Evolutionary conservation across 2,329 filamentous ascomycete genomes (phyloP).

Genomic region (Chrysosphaeria jannelii): DNA sequence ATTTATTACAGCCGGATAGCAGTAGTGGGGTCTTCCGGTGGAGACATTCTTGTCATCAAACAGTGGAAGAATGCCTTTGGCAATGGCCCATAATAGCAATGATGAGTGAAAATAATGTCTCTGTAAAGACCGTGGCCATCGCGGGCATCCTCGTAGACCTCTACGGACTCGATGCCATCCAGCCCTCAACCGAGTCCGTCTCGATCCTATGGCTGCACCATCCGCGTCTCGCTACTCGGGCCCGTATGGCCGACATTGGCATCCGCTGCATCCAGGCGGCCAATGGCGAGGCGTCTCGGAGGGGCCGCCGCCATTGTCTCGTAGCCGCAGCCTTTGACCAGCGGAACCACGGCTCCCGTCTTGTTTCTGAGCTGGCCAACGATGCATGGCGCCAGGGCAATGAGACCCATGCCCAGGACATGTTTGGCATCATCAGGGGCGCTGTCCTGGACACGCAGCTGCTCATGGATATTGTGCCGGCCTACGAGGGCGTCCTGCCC

Average conservation of each 20-base stretch:
- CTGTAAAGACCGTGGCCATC: too few species aligned
- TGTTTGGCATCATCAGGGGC: slow-evolving; percentile 50
- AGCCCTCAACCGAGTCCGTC: slow-evolving; percentile 18
- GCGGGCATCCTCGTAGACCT: slow-evolving; percentile 52
- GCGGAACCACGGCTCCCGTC: slow-evolving; percentile 60
- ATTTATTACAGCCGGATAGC: too few species aligned
- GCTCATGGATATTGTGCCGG: slow-evolving; percentile 40
- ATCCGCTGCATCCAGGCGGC: slow-evolving; percentile 36
- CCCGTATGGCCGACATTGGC: slow-evolving; percentile 48
- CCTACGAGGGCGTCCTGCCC: slow-evolving; percentile 1
- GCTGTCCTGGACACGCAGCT: slow-evolving; percentile 46
- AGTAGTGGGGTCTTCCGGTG: too few species aligned
- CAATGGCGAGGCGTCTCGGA: slow-evolving; percentile 12
- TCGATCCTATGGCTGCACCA: slow-evolving; percentile 83
- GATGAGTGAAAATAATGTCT: too few species aligned
- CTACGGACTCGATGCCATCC: slow-evolving; percentile 50
- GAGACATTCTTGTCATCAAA: too few species aligned
- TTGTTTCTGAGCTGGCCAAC: slow-evolving; percentile 38
- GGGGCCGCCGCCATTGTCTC: slow-evolving; percentile 12
- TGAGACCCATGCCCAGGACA: slow-evolving; percentile 58
- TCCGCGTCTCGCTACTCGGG: slow-evolving; percentile 38
- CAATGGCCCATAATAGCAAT: too few species aligned
- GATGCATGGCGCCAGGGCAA: slow-evolving; percentile 57
- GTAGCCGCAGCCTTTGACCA: slow-evolving; percentile 75
- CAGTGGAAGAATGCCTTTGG: too few species aligned